Evolutionary conservation across 768 basidiomycete genomes (phyloP).

Genomic region (Rhodotorula diobovata): DNA sequence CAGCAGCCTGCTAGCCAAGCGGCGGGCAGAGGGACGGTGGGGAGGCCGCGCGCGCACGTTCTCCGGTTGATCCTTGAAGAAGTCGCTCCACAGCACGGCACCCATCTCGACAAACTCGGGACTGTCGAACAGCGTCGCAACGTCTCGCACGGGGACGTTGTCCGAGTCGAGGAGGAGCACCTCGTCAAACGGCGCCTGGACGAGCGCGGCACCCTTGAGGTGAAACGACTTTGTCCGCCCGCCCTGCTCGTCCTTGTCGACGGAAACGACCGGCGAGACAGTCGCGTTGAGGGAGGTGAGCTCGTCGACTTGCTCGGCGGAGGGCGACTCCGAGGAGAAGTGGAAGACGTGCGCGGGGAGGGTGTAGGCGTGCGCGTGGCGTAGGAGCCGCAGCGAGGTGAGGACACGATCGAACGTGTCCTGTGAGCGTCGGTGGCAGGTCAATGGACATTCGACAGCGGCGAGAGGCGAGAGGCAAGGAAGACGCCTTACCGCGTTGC

Average conservation of each 20-base stretch:
- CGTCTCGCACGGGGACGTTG: constrained; percentile 47
- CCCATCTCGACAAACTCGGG: constrained; percentile 49
- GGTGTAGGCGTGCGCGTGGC: constrained; percentile 38
- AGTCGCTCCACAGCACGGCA: constrained; percentile 48
- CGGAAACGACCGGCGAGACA: neutral
- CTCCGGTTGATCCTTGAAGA: constrained; percentile 50
- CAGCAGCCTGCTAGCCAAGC: neutral
- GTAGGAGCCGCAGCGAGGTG: constrained; percentile 42
- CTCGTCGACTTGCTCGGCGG: constrained; percentile 16
- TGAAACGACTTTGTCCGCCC: constrained; percentile 48
- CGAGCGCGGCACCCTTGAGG: constrained; percentile 46
- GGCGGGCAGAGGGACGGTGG: neutral
- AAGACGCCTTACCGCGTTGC: constrained; percentile 51
- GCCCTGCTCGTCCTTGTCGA: constrained; percentile 42
- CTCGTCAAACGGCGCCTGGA: constrained; percentile 46
- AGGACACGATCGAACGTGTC: constrained; percentile 46
- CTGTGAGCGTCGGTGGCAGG: constrained; percentile 1
- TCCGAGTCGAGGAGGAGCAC: constrained; percentile 49
- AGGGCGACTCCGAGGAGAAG: constrained; percentile 50
- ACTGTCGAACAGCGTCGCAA: constrained; percentile 49
- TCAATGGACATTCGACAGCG: too few species aligned
- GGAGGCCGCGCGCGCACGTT: constrained; percentile 7
- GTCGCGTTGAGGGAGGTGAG: constrained; percentile 39
- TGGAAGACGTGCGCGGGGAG: constrained; percentile 48
- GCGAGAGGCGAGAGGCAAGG: constrained; percentile 27